phyloP scores from a whole-genome alignment of 179 eudicot species.

The Silene noctiflora region DNA sequence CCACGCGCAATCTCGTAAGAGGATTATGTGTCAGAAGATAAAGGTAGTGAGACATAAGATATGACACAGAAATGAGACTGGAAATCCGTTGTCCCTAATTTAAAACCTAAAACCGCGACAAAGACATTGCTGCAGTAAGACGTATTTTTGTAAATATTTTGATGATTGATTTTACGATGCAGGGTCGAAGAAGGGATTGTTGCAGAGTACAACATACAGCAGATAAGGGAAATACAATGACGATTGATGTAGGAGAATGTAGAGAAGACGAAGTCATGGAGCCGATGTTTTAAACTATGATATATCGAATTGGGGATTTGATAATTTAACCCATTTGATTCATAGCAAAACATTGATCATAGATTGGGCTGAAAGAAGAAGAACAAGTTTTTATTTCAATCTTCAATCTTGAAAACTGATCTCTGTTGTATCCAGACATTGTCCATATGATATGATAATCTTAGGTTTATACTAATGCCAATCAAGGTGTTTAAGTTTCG shows the following conservation, averaged over 20 bases:
- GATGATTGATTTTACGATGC: neutral
- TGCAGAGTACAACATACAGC: conserved; percentile 31
- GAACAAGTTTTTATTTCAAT: neutral
- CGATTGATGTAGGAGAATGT: conserved; percentile 38
- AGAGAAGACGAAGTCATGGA: conserved; percentile 36
- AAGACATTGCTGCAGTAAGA: neutral
- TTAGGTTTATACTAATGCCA: no score
- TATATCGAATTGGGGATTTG: neutral
- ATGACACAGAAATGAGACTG: no score
- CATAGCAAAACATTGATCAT: neutral
- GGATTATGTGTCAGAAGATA: no score
- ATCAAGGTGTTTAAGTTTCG: no score
- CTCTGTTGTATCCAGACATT: no score
- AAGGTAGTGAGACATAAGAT: no score
- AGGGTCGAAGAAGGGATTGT: conserved; percentile 45
- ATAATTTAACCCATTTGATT: neutral
- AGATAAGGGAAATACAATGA: conserved; percentile 30
- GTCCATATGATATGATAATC: no score
- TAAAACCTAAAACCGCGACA: neutral
- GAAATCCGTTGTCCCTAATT: neutral
- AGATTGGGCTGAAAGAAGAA: neutral
- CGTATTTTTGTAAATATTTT: neutral
- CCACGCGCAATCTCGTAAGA: no score
- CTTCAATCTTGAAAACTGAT: no score
- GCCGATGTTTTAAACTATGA: conserved; percentile 9